Conservation (phyloP, 2,329 filamentous ascomycete genomes). For the Helotiales sp. region DNA sequence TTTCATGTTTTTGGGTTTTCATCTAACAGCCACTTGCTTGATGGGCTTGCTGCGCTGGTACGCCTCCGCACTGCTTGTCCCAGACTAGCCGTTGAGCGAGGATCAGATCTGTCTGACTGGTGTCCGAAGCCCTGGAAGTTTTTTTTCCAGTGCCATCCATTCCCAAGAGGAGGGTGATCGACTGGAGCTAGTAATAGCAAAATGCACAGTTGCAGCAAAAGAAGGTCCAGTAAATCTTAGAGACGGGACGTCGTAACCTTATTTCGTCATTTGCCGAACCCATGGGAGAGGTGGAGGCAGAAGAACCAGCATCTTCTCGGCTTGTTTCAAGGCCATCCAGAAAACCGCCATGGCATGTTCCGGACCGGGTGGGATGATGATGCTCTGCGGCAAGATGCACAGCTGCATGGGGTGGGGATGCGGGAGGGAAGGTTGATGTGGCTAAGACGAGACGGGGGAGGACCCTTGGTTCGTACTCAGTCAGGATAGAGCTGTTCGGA, state of each 20-base stretch:
- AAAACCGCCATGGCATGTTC: conserved; percentile 21
- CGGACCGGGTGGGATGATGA: conserved; percentile 23
- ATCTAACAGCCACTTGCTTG: too few relatives aligned
- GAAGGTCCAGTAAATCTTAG: conserved; percentile 9
- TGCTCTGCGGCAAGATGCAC: conserved; percentile 3
- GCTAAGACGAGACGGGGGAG: conserved; percentile 8
- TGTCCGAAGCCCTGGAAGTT: background rate
- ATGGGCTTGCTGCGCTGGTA: conserved; percentile 21
- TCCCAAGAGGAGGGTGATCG: background rate
- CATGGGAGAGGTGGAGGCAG: background rate
- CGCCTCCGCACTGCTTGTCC: conserved; percentile 7
- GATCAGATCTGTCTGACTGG: background rate
- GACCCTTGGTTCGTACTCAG: background rate
- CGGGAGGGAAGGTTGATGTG: background rate
- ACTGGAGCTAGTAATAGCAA: background rate
- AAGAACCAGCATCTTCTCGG: conserved; percentile 7
- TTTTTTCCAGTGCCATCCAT: background rate
- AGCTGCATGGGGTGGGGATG: conserved; percentile 6
- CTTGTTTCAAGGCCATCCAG: conserved; percentile 19
- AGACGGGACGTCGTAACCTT: conserved; percentile 8
- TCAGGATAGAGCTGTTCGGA: background rate
- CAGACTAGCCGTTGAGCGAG: background rate
- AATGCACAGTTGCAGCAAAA: background rate
- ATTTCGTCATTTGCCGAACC: conserved; percentile 13
- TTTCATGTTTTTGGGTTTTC: conserved; percentile 25